Base-by-base conservation (phyloP, 495 filamentous ascomycete species). In the Penicillium pulvis region DNA sequence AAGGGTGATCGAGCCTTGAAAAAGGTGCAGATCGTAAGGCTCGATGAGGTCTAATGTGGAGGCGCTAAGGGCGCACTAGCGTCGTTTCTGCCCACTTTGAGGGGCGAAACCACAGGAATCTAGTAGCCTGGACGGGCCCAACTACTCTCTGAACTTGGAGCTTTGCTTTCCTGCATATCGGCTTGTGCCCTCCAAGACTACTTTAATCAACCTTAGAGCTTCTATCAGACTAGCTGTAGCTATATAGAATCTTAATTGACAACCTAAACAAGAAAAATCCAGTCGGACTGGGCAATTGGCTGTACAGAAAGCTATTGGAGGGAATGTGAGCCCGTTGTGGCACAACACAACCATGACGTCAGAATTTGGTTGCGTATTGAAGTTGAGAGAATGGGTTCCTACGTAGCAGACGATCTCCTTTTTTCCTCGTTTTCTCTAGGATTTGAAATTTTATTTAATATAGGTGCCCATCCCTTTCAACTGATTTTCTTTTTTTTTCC, bases 11-110 rank as follows among this genome's bases (percentile, higher is more conserved):
- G 41, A 20, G 44, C 31, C 36, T 45, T 10, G 51, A 44, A 49
- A 39, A 31, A 4, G 23, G 23, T 56, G 62, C 55, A 56, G 62
- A 65, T 65, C 62, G 31, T 31, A 26, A 39, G 7, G 26, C 58
- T 61, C 62, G 52, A 65, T 62, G 56, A 23, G 51, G 59, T 49
- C 57, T 59, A 58, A 49, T 17, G 55, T 26, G 31, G 36, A 55
- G 51, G 33, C 36, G 47, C 44, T 50, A 36, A 35, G 20, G 35
- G 11, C 6, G 30, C 23, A 50, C 55, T 61, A 61, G 62, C 57
- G 54, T 7, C 23, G 12, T 54, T 51, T 17, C 30, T 10, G 33
- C 39, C 39, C 39, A 41, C 49, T 19, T 36, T 16, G 23, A 17
- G 46, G 46, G 26, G 14, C 23, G 31, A 31, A 31, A 49, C 30